Conservation (phyloP, 768 basidiomycete species). For the Podaxis sp. region DNA sequence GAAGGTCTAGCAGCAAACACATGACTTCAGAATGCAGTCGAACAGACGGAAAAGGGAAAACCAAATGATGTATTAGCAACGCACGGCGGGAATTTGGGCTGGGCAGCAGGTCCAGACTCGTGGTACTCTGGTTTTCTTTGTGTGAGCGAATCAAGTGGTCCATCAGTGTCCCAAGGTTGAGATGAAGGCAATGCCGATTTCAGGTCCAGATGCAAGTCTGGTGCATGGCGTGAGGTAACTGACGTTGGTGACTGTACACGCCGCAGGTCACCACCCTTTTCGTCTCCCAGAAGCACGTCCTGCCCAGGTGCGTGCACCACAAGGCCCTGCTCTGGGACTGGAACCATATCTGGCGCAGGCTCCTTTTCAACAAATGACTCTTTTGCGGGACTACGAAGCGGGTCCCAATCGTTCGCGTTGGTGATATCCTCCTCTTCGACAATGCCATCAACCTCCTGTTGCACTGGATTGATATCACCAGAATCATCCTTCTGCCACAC, state of each 20-base stretch:
- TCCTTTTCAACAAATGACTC: not conserved
- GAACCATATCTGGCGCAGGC: not conserved
- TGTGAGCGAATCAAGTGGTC: conserved; percentile 36
- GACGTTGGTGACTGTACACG: conserved; percentile 20
- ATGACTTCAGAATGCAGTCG: not conserved
- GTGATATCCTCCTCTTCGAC: conserved; percentile 1
- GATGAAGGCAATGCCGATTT: conserved; percentile 37
- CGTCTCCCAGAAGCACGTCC: not conserved
- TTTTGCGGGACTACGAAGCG: conserved; percentile 2
- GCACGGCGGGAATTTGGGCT: conserved; percentile 28
- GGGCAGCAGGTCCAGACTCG: conserved; percentile 34
- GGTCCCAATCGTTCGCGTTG: not conserved
- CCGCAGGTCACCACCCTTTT: conserved; percentile 2
- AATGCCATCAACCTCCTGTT: not conserved
- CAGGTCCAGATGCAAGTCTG: conserved; percentile 47
- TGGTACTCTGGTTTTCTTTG: conserved; percentile 34
- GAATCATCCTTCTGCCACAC: not conserved
- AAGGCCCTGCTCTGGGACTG: conserved; percentile 16
- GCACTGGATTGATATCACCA: not conserved
- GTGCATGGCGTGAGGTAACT: conserved; percentile 26
- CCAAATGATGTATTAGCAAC: conserved; percentile 7
- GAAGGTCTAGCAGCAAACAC: conserved; percentile 19
- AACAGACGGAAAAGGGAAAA: conserved; percentile 9
- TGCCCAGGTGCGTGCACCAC: conserved; percentile 11
- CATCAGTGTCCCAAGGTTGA: conserved; percentile 61